A percentile compares a stretch with the other conserved stretches of the same genome.
phyloP scores from a whole-genome alignment of 2,329 filamentous ascomycete species.

The Amesomyces nigricolor region DNA sequence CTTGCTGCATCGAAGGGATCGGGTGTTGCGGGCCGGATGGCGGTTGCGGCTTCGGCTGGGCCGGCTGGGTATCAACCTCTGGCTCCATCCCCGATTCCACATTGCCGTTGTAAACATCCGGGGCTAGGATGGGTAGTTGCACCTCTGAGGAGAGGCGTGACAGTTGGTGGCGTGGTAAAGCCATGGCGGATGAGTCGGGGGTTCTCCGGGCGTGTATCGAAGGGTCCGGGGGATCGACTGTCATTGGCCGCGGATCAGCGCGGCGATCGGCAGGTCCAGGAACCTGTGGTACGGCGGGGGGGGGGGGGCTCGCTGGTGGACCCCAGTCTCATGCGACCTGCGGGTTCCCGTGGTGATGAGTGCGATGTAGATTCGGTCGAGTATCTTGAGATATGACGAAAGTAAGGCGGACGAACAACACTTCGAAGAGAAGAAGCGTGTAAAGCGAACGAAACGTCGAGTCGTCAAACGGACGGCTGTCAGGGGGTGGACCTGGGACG shows the following conservation, averaged over 20 bases:
- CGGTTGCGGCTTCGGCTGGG: conserved; percentile 6
- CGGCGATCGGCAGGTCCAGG: conserved; percentile 23
- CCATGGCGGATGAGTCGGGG: conserved; percentile 20
- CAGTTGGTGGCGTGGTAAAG: conserved; percentile 21
- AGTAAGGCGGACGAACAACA: neutral
- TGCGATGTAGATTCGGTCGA: neutral
- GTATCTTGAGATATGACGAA: neutral
- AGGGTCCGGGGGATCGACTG: conserved; percentile 1
- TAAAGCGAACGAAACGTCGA: neutral
- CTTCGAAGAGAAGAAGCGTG: neutral
- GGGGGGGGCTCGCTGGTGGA: conserved; percentile 12
- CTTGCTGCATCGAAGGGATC: conserved; percentile 68
- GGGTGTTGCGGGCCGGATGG: conserved; percentile 51
- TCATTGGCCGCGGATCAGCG: conserved; percentile 22
- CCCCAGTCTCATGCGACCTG: conserved; percentile 9
- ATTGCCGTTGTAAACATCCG: conserved; percentile 16
- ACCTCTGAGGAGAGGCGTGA: conserved; percentile 19
- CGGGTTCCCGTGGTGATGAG: conserved; percentile 12
- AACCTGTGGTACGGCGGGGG: conserved; percentile 19
- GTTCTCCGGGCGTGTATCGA: conserved; percentile 9
- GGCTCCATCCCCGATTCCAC: conserved; percentile 17
- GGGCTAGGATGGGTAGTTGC: conserved; percentile 26
- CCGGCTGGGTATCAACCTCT: conserved; percentile 12
- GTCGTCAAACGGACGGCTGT: conserved; percentile 10
- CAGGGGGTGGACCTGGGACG: conserved; percentile 8